phyloP scores from a whole-genome alignment of 2,329 filamentous ascomycete genomes.

The Didymella pomorum region DNA sequence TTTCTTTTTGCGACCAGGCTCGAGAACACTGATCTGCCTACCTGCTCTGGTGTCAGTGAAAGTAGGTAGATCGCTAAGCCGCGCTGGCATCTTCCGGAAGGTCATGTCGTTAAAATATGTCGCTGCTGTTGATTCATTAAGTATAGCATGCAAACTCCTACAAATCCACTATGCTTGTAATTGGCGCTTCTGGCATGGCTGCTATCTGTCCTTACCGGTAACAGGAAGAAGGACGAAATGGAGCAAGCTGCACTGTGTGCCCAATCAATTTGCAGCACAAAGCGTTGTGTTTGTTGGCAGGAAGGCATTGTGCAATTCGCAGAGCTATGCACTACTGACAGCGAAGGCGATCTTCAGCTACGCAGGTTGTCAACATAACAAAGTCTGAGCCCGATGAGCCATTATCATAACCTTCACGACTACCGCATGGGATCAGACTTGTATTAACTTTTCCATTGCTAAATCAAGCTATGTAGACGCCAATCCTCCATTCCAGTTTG shows the following conservation, averaged over 20 bases:
- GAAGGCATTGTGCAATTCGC: neutral
- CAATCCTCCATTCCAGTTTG: conserved; percentile 22
- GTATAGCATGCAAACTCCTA: neutral
- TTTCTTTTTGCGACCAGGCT: too few species aligned
- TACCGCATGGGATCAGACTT: too few species aligned
- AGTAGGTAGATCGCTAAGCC: too few species aligned
- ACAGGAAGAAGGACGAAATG: neutral
- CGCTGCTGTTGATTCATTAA: too few species aligned
- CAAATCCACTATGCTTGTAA: neutral
- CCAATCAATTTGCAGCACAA: neutral
- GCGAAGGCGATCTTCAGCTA: neutral
- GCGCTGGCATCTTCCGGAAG: too few species aligned
- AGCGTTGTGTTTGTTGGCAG: too few species aligned
- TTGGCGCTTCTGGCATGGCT: neutral
- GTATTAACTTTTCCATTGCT: conserved; percentile 30
- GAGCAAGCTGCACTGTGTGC: neutral
- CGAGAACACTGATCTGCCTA: too few species aligned
- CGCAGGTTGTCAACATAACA: neutral
- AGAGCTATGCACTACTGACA: neutral
- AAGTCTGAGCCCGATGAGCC: neutral
- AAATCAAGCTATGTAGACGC: conserved; percentile 33
- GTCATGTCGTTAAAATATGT: too few species aligned
- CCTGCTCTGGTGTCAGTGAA: too few species aligned
- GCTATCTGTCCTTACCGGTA: neutral
- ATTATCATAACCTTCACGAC: neutral